phyloP scores from a whole-genome alignment of 495 filamentous ascomycete genomes.

The Penicillium psychrofluorescens region DNA sequence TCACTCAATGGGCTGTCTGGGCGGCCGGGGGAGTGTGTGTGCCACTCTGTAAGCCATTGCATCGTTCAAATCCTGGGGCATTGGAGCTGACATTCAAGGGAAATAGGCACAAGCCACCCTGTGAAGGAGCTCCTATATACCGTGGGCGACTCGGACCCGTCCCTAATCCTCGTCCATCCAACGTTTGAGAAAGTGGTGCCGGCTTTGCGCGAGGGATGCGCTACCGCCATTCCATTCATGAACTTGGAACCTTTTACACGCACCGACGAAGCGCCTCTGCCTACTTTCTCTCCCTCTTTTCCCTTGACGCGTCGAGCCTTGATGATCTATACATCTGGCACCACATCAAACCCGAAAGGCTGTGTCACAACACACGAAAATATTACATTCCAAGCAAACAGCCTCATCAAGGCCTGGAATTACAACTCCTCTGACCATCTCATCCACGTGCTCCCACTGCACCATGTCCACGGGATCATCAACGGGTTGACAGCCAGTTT shows the following conservation, averaged over 20 bases:
- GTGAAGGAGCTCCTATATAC: slow-evolving; percentile 36
- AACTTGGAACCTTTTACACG: slow-evolving; percentile 23
- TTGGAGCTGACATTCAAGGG: slow-evolving; percentile 5
- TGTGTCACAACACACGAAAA: slow-evolving; percentile 38
- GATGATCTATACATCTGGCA: slow-evolving; percentile 43
- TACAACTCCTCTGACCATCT: slow-evolving; percentile 29
- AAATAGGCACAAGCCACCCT: slow-evolving; percentile 38
- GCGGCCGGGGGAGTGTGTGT: slow-evolving; percentile 37
- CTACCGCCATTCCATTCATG: slow-evolving; percentile 23
- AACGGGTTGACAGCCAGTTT: slow-evolving; percentile 33
- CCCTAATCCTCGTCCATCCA: slow-evolving; percentile 34
- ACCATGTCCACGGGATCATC: slow-evolving; percentile 39
- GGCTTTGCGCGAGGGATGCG: slow-evolving; percentile 22
- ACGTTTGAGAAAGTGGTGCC: slow-evolving; percentile 27
- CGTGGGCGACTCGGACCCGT: slow-evolving; percentile 36
- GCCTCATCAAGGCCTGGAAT: slow-evolving; percentile 29
- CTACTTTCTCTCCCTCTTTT: slow-evolving; percentile 20
- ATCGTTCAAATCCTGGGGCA: neutral
- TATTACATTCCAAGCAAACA: slow-evolving; percentile 36
- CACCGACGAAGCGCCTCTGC: slow-evolving; percentile 15
- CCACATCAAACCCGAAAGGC: slow-evolving; percentile 38
- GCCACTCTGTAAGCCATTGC: slow-evolving; percentile 25
- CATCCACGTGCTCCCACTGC: slow-evolving; percentile 39
- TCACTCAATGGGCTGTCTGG: slow-evolving; percentile 47
- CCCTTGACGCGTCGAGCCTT: slow-evolving; percentile 27